These are phyloP conservation scores for Parathielavia hyrcaniae DNA, from an alignment of 495 filamentous ascomycete species.

Conservation along the genomic window DNA sequence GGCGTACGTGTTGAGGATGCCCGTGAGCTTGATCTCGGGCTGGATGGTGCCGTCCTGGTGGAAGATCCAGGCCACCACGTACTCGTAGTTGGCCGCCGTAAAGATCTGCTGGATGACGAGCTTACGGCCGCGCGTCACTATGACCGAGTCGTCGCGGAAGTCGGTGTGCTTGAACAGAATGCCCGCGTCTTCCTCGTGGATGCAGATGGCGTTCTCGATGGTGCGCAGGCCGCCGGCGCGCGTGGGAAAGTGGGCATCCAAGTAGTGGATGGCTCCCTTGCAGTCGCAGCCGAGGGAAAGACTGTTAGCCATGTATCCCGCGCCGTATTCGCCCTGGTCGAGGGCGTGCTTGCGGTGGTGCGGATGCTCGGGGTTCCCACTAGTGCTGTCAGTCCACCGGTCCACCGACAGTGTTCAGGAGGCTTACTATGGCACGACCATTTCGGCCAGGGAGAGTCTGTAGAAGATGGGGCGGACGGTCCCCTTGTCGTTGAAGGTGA, in stretches of 20 bases:
- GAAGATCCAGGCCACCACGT: constrained; percentile 88
- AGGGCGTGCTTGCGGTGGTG: constrained; percentile 75
- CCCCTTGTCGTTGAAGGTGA: constrained; percentile 73
- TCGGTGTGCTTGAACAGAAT: constrained; percentile 96
- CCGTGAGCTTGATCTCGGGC: constrained; percentile 90
- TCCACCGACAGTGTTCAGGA: neutral
- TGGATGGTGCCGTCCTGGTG: constrained; percentile 91
- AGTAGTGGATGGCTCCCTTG: constrained; percentile 70
- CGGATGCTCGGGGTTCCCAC: constrained; percentile 59
- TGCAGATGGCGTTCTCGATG: constrained; percentile 94
- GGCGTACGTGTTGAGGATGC: constrained; percentile 89
- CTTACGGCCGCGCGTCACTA: constrained; percentile 82
- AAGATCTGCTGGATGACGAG: constrained; percentile 89
- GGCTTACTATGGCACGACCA: constrained; percentile 87
- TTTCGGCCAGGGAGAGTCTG: constrained; percentile 63
- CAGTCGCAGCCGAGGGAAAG: constrained; percentile 64
- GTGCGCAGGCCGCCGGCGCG: constrained; percentile 66
- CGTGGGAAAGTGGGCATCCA: constrained; percentile 77
- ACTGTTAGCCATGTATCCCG: constrained; percentile 69
- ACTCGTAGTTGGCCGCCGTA: constrained; percentile 97
- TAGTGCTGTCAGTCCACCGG: neutral
- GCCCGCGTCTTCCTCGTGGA: constrained; percentile 91
- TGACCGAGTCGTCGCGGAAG: constrained; percentile 82
- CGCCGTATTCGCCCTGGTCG: constrained; percentile 68
- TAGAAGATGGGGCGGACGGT: constrained; percentile 68